A percentile compares a stretch with the other conserved stretches of the same genome.
Evolutionary conservation across 345 rosid genomes (phyloP).

Genomic region (Pistacia atlantica): DNA sequence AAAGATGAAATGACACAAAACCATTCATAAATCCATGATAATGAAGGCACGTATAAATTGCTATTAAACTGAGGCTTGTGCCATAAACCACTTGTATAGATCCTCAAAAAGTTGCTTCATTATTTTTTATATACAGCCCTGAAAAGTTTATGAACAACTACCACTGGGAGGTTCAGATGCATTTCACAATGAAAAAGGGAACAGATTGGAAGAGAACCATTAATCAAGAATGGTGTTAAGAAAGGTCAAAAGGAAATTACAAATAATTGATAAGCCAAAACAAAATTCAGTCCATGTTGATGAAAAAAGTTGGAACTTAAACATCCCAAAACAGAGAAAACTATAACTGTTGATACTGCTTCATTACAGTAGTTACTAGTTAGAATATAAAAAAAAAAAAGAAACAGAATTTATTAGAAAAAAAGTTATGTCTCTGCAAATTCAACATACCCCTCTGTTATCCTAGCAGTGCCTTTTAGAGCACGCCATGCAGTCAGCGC

Average conservation of each 20-base stretch:
- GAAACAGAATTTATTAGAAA: not conserved
- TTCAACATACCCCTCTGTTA: slow-evolving; percentile 74
- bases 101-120: not conserved
- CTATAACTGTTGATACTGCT: not conserved
- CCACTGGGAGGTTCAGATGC: not conserved
- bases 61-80: not conserved
- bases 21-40: not conserved
- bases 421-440: not conserved
- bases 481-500: slow-evolving; percentile 99
- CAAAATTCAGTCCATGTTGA: not conserved
- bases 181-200: not conserved
- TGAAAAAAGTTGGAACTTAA: not conserved
- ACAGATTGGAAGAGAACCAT: not conserved
- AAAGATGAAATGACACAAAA: not conserved
- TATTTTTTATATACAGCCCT: not conserved
- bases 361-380: not conserved
- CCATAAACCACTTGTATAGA: not conserved
- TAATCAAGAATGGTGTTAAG: not conserved
- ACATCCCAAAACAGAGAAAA: not conserved
- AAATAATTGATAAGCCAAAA: not conserved
- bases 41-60: not conserved
- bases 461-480: slow-evolving; percentile 84
- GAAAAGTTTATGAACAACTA: not conserved
- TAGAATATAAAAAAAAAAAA: not conserved
- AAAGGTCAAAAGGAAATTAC: not conserved